Base-by-base conservation (phyloP, 495 filamentous ascomycete species). In the Penicillium atrosanguineum region DNA sequence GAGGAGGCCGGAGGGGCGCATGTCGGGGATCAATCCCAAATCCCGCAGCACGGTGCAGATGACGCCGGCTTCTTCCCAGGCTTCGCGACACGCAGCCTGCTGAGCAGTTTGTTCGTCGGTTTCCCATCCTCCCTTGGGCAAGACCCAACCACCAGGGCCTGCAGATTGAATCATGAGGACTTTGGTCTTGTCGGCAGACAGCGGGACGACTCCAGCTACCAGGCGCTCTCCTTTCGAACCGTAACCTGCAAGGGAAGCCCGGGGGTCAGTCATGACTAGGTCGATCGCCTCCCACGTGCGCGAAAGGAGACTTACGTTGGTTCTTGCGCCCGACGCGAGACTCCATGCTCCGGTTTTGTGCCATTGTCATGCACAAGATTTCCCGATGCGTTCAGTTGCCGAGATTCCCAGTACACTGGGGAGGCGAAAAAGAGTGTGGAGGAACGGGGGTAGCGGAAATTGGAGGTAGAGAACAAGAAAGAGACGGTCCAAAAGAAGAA, bases 91-190 rank as follows among this genome's bases (percentile, higher is more conserved):
- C 36, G 87, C 87, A 18, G 87, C 87, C 46, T 88, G 83, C 57
- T 81, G 69, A 16, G 82, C 78, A 29, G 82, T 84, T 37, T 73
- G 79, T 73, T 98, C 94, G 73, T 98, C 94, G 16, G 83, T 87
- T 71, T 98, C 94, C 89, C 95, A 98, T 49, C 94, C 94, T 60
- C 94, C 94, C 69, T 98, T 98, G 48, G 94, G 94, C 50, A 98
- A 79, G 37, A 98, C 93, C 94, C 95, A 98, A 55, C 89, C 90
- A 52, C 82, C 83, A 56, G 91, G 88, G 48, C 89, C 82, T 46
- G 87, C 90, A 41, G 92, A 96, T 72, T 96, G 89, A 62, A 97
- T 95, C 69, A 98, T 79, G 62, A 98, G 79, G 48, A 98, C 94
- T 71, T 87, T 79, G 55, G 81, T 87, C 64, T 86, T 87, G 69